Evolutionary conservation across 1,139 yeast species (phyloP).

Genomic region (Kodamaea plutei): DNA sequence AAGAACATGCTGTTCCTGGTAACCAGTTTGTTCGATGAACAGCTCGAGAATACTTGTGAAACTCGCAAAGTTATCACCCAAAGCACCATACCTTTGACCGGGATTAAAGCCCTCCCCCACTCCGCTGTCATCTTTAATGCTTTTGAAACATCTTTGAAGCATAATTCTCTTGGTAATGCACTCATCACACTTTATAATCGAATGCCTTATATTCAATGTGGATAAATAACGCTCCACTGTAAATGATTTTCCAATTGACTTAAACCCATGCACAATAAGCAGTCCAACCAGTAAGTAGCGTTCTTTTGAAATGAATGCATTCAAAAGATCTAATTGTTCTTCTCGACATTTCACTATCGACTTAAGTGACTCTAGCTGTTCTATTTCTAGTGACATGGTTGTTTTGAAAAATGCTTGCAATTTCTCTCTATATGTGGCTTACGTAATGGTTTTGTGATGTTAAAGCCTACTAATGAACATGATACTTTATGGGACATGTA

Average conservation of each 20-base stretch:
- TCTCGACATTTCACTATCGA: slow-evolving; percentile 17
- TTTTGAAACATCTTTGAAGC: slow-evolving; percentile 34
- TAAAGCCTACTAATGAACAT: no score
- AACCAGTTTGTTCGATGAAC: slow-evolving; percentile 29
- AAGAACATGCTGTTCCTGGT: slow-evolving; percentile 43
- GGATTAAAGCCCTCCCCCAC: slow-evolving; percentile 6
- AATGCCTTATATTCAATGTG: slow-evolving; percentile 18
- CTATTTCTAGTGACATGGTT: slow-evolving; percentile 4
- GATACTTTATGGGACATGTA: no score
- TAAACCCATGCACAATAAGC: slow-evolving; percentile 38
- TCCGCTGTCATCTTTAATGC: slow-evolving; percentile 28
- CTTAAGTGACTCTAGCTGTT: slow-evolving; percentile 7
- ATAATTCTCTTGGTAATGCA: slow-evolving; percentile 35
- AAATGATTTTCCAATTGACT: slow-evolving; percentile 38
- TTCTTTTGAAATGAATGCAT: slow-evolving; percentile 24
- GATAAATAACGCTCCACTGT: slow-evolving; percentile 27
- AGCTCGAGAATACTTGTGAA: slow-evolving; percentile 41
- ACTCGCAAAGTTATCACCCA: slow-evolving; percentile 45
- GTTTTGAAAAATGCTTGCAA: no score
- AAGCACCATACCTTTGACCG: slow-evolving; percentile 10
- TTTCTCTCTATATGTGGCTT: no score
- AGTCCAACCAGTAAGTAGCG: slow-evolving; percentile 22
- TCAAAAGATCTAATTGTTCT: slow-evolving; percentile 26
- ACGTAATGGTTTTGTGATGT: no score
- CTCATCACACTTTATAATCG: slow-evolving; percentile 37